Percentiles rank a stretch among this genome's conserved stretches.
Evolutionary conservation across 306 rosid genomes (phyloP).

Genomic region (Trifolium fragiferum): DNA sequence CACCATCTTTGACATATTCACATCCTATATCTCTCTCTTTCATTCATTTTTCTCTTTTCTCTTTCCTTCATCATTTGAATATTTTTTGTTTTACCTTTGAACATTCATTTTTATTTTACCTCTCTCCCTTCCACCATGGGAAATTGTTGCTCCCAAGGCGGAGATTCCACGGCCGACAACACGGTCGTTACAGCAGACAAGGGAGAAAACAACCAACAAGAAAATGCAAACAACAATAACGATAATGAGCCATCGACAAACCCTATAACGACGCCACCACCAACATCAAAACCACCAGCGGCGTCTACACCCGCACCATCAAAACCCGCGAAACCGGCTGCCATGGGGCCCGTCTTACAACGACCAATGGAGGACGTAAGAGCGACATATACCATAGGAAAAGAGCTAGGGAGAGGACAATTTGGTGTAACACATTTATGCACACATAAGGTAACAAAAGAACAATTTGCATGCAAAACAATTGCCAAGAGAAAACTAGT

Average conservation of each 20-base stretch:
- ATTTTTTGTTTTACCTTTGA: not conserved
- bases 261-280: conserved; percentile 21
- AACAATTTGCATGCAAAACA: conserved; percentile 84
- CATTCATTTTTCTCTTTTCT: not conserved
- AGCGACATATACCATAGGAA: conserved; percentile 63
- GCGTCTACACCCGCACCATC: conserved; percentile 33
- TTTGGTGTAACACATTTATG: conserved; percentile 86
- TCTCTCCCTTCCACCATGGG: conserved; percentile 71
- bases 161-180: conserved; percentile 38
- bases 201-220: conserved; percentile 39
- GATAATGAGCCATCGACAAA: not conserved
- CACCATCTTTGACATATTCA: conserved; percentile 46
- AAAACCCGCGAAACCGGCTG: conserved; percentile 41
- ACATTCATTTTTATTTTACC: not conserved
- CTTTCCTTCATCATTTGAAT: conserved; percentile 5
- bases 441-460: conserved; percentile 65
- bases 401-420: conserved; percentile 93
- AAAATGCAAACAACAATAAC: not conserved
- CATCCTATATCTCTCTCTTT: conserved; percentile 26
- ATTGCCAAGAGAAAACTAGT: conserved; percentile 89
- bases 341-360: conserved; percentile 66
- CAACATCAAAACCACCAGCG: conserved; percentile 20
- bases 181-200: conserved; percentile 13
- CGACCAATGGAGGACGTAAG: conserved; percentile 85
- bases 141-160: conserved; percentile 85